These are phyloP conservation scores for Entonaema liquescens DNA, from an alignment of 495 filamentous ascomycete species.

Conservation along the genomic window DNA sequence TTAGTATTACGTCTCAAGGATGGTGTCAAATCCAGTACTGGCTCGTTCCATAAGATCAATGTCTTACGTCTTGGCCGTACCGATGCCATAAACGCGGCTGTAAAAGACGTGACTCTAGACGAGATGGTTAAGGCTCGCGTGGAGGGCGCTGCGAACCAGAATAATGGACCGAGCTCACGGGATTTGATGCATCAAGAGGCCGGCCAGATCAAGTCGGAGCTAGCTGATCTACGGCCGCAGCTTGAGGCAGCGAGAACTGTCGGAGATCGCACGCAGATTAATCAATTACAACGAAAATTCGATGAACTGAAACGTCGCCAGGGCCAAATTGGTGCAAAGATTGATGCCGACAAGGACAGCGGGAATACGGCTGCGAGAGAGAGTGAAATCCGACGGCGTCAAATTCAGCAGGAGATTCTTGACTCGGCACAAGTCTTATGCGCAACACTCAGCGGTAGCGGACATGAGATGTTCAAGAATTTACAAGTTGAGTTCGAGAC, in stretches of 20 bases:
- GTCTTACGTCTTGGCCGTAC: conserved; percentile 91
- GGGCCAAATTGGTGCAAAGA: conserved; percentile 73
- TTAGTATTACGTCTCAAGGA: conserved; percentile 91
- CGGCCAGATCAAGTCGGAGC: conserved; percentile 73
- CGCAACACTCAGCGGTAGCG: conserved; percentile 92
- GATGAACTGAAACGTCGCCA: conserved; percentile 80
- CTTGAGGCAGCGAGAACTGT: conserved; percentile 75
- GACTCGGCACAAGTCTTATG: conserved; percentile 92
- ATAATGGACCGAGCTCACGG: conserved; percentile 66
- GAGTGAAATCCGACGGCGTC: conserved; percentile 82
- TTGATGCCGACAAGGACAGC: conserved; percentile 85
- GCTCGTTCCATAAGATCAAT: conserved; percentile 74
- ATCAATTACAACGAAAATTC: conserved; percentile 78
- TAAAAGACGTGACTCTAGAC: conserved; percentile 92
- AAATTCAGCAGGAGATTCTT: conserved; percentile 89
- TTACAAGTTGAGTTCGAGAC: conserved; percentile 97
- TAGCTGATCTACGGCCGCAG: conserved; percentile 70
- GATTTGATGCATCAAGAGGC: conserved; percentile 85
- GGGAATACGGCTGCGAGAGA: conserved; percentile 79
- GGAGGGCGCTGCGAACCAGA: conserved; percentile 58
- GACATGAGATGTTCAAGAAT: conserved; percentile 96
- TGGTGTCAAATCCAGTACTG: conserved; percentile 81
- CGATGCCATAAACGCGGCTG: conserved; percentile 90
- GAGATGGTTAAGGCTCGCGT: conserved; percentile 84
- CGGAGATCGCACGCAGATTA: conserved; percentile 62